Base-by-base conservation (phyloP, 257 asterid genomes). In the Salvia rosmarinus region DNA sequence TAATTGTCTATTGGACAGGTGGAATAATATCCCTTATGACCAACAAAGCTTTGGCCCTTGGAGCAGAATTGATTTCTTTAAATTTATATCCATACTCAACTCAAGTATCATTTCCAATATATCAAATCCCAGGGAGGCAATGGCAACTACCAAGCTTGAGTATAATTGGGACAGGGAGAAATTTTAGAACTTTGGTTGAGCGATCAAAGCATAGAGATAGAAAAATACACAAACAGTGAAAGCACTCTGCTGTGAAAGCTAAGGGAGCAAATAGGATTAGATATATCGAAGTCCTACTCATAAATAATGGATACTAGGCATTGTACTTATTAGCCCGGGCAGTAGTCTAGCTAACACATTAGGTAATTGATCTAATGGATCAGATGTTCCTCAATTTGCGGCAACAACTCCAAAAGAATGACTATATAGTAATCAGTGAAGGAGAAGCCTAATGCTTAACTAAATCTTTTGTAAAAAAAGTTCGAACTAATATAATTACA, bases 301-400 rank as follows among this genome's bases (percentile, higher is more conserved):
- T 37, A 68, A 35, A 55, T 46, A 9, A 50, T 67, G 40, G 39
- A 19, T 68, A 68, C 55, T 56, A 37, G 67, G 44, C 32, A 44
- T 34, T 68, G 73, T 68, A 51, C 39, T 8, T 47, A 72, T 72
- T 12, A 16, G 16, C 60, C 49, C 4, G 10, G 4, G 25, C 19
- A 55, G 9, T 10, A 23, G 17, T 23, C 62, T 55, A 55, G 49
- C 49, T 11, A 43, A 43, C 16, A 49, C 55, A 16, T 49, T 16
- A 16, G 16, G 55, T 49, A 49, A 49, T 17, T 49, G 6, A 16
- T 55, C 6, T 13, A 60, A 19, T 47, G 64, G 23, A 46, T 54
- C 46, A 68, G 21, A 43, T 20, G 52, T 12, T 71, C 21, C 62
- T 30, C 50, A 23, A 17, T 4, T 57, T 30, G 72, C 9, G 12